A percentile compares a stretch with the other conserved stretches of the same genome.
Evolutionary conservation across 306 rosid species (phyloP).

Genomic region (Dryas octopetala): DNA sequence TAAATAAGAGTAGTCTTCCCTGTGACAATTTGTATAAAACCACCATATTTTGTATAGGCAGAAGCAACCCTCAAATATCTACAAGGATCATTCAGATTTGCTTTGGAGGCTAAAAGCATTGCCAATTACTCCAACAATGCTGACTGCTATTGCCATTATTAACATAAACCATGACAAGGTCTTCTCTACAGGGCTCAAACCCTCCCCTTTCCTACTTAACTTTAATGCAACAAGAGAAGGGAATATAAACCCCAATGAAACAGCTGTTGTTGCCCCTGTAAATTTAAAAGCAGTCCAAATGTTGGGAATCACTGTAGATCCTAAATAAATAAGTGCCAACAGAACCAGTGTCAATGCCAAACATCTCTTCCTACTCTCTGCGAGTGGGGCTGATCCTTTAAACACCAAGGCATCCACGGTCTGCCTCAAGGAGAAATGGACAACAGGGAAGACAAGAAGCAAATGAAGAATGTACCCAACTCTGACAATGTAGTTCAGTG

Average conservation of each 20-base stretch:
- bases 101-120: slow-evolving; percentile 64
- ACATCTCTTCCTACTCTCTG: slow-evolving; percentile 78
- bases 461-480: slow-evolving; percentile 91
- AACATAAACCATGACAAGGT: slow-evolving; percentile 68
- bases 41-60: slow-evolving; percentile 18
- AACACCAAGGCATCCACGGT: slow-evolving; percentile 75
- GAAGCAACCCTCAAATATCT: slow-evolving; percentile 21
- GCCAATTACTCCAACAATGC: slow-evolving; percentile 71
- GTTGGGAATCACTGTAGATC: slow-evolving; percentile 90
- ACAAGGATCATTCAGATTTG: slow-evolving; percentile 41
- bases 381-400: slow-evolving; percentile 67
- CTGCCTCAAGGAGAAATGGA: slow-evolving; percentile 86
- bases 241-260: slow-evolving; percentile 85
- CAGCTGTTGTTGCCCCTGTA: slow-evolving; percentile 94
- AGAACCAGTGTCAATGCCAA: slow-evolving; percentile 66
- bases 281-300: slow-evolving; percentile 95
- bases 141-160: slow-evolving; percentile 59
- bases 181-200: slow-evolving; percentile 53
- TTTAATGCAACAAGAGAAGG: slow-evolving; percentile 74
- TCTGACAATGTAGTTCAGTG: slow-evolving; percentile 69
- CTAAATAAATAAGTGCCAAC: slow-evolving; percentile 73
- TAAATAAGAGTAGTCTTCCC: slow-evolving; percentile 15
- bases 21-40: slow-evolving; percentile 10
- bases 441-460: slow-evolving; percentile 90
- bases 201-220: slow-evolving; percentile 45